Base-by-base conservation (phyloP, 2,329 filamentous ascomycete species). In the Tolypocladium tundrense region DNA sequence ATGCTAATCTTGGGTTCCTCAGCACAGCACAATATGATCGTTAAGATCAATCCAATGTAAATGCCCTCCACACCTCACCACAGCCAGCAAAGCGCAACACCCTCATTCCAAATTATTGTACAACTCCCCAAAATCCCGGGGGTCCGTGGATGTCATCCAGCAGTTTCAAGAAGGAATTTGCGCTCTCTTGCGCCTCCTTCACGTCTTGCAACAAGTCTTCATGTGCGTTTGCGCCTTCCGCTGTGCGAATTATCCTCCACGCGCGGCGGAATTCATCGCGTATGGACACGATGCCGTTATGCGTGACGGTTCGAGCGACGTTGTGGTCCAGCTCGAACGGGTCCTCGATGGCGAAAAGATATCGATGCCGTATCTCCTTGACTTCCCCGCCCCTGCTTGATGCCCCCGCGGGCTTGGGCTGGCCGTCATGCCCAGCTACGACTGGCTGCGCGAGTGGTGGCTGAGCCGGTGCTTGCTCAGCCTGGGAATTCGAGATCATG, bases 311-410 rank as follows among this genome's bases (percentile, higher is more conserved):
- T 54, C 90, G 80, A 3, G 89, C 92, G 40, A 96, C 88, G 65
- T 96, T 97, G 72, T 96, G 91, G 45, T 91, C 86, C 2, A 86
- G 73, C 74, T 96, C 91, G 66, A 96, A 96, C 0, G 92, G 92
- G 69, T 96, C 92, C 69, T 96, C 92, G 60, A 97, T 92, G 39
- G 90, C 90, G 63, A 96, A 88, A 5, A 96, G 80, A 69, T 91
- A 96, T 14, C 91, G 84, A 66, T 91, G 84, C 2, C 88, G 83
- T 16, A 93, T 80, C 66, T 91, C 88, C 64, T 88, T 89, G 55
- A 81, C 66, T 39, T 80, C 77, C 6, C 67, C 67, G 13, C 68
- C 62, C 55, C 73, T 75, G n/a, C 11, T 66, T 33, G 60, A 58
- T 8, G 61, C 60, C n/a, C 60, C 60, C 6, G 56, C 55, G 24